Percentiles rank a stretch among this genome's conserved stretches.
Evolutionary conservation across 495 filamentous ascomycete genomes (phyloP).

Genomic region (Mycothermus thermophilus): DNA sequence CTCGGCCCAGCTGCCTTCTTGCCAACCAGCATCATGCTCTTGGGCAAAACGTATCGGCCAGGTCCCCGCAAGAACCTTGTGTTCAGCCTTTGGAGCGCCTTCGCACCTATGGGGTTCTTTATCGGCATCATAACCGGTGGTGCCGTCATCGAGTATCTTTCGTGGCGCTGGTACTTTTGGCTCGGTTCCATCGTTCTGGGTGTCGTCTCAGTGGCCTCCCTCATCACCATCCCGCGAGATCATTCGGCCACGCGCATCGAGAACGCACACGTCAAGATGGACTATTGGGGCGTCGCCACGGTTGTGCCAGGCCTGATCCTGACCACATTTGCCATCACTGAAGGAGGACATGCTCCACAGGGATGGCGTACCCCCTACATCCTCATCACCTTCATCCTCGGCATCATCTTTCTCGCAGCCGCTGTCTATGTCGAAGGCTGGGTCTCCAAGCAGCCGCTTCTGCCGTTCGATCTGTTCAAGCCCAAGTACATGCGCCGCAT

Average conservation of each 20-base stretch:
- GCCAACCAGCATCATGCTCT: conserved; percentile 62
- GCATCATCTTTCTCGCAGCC: conserved; percentile 38
- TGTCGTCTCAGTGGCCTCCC: conserved; percentile 36
- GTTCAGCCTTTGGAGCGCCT: conserved; percentile 68
- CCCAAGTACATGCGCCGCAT: conserved; percentile 62
- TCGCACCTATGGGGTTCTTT: conserved; percentile 69
- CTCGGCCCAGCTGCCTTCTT: conserved; percentile 66
- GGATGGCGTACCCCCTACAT: conserved; percentile 68
- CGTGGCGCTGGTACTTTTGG: conserved; percentile 73
- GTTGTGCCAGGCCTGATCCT: conserved; percentile 56
- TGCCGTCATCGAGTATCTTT: conserved; percentile 45
- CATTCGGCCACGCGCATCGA: conserved; percentile 27
- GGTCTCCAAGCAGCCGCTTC: conserved; percentile 55
- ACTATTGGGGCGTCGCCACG: conserved; percentile 46
- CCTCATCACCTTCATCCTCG: conserved; percentile 43
- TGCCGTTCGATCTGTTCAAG: conserved; percentile 61
- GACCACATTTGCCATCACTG: conserved; percentile 66
- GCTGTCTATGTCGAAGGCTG: conserved; percentile 66
- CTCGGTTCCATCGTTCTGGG: conserved; percentile 45
- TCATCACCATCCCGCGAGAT: conserved; percentile 55
- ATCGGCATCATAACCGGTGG: conserved; percentile 72
- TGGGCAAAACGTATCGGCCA: conserved; percentile 69
- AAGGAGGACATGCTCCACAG: conserved; percentile 52
- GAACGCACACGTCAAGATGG: conserved; percentile 31
- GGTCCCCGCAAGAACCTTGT: conserved; percentile 78